Percentiles rank a stretch among this genome's conserved stretches.
These are phyloP conservation scores for Pseudopyrenochaeta lycopersici DNA, from an alignment of 2,329 filamentous ascomycete genomes.

Conservation along the genomic window DNA sequence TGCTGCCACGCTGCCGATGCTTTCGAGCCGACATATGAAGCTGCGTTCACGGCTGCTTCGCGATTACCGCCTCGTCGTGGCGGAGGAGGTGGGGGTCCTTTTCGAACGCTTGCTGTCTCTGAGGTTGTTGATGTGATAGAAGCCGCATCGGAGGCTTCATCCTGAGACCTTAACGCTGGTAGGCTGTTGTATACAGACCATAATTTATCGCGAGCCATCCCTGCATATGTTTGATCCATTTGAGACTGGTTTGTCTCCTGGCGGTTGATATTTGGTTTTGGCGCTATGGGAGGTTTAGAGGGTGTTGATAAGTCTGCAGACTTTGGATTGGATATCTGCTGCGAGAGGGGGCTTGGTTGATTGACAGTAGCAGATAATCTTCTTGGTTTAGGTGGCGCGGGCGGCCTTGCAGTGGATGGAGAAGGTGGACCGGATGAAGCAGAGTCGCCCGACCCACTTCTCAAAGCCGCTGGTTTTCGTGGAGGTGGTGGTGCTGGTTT, in stretches of 20 bases:
- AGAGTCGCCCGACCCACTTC: slow-evolving; percentile 48
- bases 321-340: slow-evolving; percentile 26
- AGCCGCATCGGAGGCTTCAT: slow-evolving; percentile 16
- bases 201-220: slow-evolving; percentile 50
- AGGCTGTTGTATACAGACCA: slow-evolving; percentile 51
- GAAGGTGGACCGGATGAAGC: slow-evolving; percentile 13
- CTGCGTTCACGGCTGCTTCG: slow-evolving; percentile 49
- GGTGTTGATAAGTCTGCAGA: slow-evolving; percentile 43
- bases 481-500: slow-evolving; percentile 45
- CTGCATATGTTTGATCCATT: slow-evolving; percentile 44
- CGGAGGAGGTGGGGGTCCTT: slow-evolving; percentile 42
- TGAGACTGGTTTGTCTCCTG: slow-evolving; percentile 15
- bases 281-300: slow-evolving; percentile 38
- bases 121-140: slow-evolving; percentile 16
- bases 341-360: slow-evolving; percentile 38
- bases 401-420: slow-evolving; percentile 40
- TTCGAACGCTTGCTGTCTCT: slow-evolving; percentile 19
- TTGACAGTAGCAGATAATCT: slow-evolving; percentile 33
- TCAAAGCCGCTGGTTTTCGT: slow-evolving; percentile 48
- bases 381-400: slow-evolving; percentile 43
- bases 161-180: slow-evolving; percentile 43
- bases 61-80: slow-evolving; percentile 49
- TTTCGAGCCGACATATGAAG: slow-evolving; percentile 49
- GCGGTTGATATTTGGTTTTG: slow-evolving; percentile 35
- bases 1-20: slow-evolving; percentile 46